Base-by-base conservation (phyloP, 306 rosid species). In the Trifolium fragiferum region DNA sequence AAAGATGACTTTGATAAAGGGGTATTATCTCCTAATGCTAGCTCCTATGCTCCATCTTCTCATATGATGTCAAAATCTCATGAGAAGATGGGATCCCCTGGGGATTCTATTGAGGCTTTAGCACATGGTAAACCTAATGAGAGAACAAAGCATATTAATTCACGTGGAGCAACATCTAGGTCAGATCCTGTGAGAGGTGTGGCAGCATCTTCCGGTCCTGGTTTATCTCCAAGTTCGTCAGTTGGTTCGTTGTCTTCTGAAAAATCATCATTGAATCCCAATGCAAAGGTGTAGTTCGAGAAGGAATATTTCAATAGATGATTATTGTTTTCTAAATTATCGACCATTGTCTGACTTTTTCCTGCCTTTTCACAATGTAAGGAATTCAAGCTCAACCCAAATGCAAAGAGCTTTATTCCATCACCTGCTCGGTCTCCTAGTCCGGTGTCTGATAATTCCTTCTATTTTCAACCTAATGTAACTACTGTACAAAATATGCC, bases 301-400 rank as follows among this genome's bases (percentile, higher is more conserved):
- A 25, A 59, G 20, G 40, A 41, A 25, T 5, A 53, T 60, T 41
- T 18, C 25, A 20, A 30, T 55, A 37, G 33, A 32, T 71, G 25
- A 19, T 50, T 65, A 40, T 73, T 54, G 68, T 72, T 40, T 79
- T 77, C 11, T 78, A 16, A 44, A 8, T 53, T 79, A 18, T 44
- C 19, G 13, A 54, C 13, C 14, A 38, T 14, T 54, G 66, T 58
- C 35, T 53, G 67, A 76, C 25, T 40, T 41, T 72, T 21, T 50
- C 19, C 15, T 43, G 35, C 59, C 53, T 23, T 33, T 54, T 44
- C n/a, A 62, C 77, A 70, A 44, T 74, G 3, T 78, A 76, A 95
- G 99, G 99, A 95, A 76, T 95, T 95, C 84, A 95, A 81, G 88
- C 86, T 89, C 82, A 95, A 95, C 82, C 96, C 99, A 46, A 88